A percentile compares a stretch with the other conserved stretches of the same genome.
phyloP scores from a whole-genome alignment of 2,329 filamentous ascomycete species.

The Raffaelea arxii region DNA sequence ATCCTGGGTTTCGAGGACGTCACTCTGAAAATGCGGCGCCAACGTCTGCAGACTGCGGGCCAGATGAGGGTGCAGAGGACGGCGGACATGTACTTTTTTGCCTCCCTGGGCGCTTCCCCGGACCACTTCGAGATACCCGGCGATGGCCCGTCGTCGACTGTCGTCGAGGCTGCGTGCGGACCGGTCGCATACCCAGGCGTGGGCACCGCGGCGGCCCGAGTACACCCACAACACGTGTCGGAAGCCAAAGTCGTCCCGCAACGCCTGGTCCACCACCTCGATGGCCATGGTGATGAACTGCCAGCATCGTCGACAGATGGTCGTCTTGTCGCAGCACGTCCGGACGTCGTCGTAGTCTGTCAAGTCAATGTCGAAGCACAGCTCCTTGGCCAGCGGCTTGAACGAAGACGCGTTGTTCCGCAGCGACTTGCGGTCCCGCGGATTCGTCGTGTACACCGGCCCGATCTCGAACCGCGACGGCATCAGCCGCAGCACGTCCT shows the following conservation, averaged over 20 bases:
- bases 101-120: constrained; percentile 76
- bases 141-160: constrained; percentile 72
- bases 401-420: constrained; percentile 74
- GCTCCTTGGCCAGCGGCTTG: constrained; percentile 79
- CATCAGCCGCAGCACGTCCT: constrained; percentile 79
- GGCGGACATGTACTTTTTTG: constrained; percentile 74
- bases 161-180: constrained; percentile 79
- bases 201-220: constrained; percentile 88
- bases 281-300: constrained; percentile 97
- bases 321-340: constrained; percentile 88
- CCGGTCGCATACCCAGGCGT: constrained; percentile 97
- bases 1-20: constrained; percentile 76
- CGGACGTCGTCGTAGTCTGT: constrained; percentile 97
- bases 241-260: constrained; percentile 94
- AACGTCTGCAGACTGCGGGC: constrained; percentile 79
- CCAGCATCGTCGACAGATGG: constrained; percentile 93
- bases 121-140: constrained; percentile 84
- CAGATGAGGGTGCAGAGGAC: constrained; percentile 85
- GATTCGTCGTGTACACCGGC: constrained; percentile 91
- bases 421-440: constrained; percentile 82
- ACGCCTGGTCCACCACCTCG: constrained; percentile 76
- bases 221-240: constrained; percentile 98
- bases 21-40: constrained; percentile 71
- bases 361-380: constrained; percentile 99
- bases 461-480: constrained; percentile 97